phyloP scores from a whole-genome alignment of 2,329 filamentous ascomycete genomes.

The Alternaria sp. region DNA sequence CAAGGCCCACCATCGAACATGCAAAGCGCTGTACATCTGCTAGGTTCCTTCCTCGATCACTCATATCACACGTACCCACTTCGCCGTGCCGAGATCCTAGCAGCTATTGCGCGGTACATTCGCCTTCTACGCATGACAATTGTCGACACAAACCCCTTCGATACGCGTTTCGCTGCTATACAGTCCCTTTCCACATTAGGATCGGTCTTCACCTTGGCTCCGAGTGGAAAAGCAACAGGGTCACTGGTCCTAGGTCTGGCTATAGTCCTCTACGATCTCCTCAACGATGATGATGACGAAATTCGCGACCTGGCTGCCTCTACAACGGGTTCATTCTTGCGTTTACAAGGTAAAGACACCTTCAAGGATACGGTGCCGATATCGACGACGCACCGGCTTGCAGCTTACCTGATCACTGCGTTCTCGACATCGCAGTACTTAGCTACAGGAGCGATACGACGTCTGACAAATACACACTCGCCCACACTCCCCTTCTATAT shows the following conservation, averaged over 20 bases:
- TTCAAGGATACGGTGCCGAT: constrained; percentile 56
- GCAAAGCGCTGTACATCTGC: constrained; percentile 41
- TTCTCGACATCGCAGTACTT: constrained; percentile 49
- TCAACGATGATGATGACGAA: constrained; percentile 90
- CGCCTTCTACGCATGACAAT: constrained; percentile 42
- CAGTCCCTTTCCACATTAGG: constrained; percentile 61
- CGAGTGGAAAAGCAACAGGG: constrained; percentile 15
- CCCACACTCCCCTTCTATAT: background rate
- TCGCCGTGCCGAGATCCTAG: constrained; percentile 13
- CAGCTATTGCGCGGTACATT: constrained; percentile 35
- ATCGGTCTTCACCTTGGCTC: constrained; percentile 28
- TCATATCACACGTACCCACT: constrained; percentile 21
- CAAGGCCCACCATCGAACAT: constrained; percentile 39
- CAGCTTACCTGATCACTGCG: constrained; percentile 41
- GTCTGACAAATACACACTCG: constrained; percentile 46
- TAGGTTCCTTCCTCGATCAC: constrained; percentile 45
- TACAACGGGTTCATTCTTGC: constrained; percentile 60
- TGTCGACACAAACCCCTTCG: constrained; percentile 60
- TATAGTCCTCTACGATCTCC: constrained; percentile 57
- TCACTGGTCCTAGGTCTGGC: constrained; percentile 33
- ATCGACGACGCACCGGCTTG: constrained; percentile 55
- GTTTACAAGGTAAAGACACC: constrained; percentile 12
- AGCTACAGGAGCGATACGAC: constrained; percentile 47
- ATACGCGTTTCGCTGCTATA: constrained; percentile 69
- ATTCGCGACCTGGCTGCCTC: constrained; percentile 72